Evolutionary conservation across 2,329 filamentous ascomycete species (phyloP).

Genomic region (Colletotrichum graminicola): DNA sequence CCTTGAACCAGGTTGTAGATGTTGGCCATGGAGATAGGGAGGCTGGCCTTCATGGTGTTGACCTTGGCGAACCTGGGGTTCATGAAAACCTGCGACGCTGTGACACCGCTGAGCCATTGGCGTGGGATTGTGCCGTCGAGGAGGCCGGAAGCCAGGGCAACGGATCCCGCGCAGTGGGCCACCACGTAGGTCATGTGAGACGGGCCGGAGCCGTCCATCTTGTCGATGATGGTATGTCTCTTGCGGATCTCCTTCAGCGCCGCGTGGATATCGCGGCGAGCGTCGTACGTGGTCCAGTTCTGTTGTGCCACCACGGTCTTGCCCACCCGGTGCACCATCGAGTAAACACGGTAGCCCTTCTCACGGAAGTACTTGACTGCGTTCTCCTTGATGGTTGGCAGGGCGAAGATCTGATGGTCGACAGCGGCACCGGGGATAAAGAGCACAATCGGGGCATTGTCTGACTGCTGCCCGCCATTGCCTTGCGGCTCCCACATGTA

Average conservation of each 20-base stretch:
- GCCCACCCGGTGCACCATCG: slow-evolving; percentile 70
- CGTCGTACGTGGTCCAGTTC: slow-evolving; percentile 70
- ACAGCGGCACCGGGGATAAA: slow-evolving; percentile 73
- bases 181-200: slow-evolving; percentile 65
- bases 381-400: slow-evolving; percentile 72
- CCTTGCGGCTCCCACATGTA: slow-evolving; percentile 67
- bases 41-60: slow-evolving; percentile 68
- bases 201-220: slow-evolving; percentile 41
- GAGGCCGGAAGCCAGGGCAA: slow-evolving; percentile 68
- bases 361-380: slow-evolving; percentile 72
- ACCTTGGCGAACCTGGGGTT: slow-evolving; percentile 68
- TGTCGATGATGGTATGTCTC: slow-evolving; percentile 44
- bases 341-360: slow-evolving; percentile 71
- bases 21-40: slow-evolving; percentile 62
- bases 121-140: slow-evolving; percentile 71
- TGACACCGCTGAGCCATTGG: slow-evolving; percentile 69
- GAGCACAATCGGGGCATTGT: slow-evolving; percentile 62
- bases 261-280: slow-evolving; percentile 69
- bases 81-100: slow-evolving; percentile 73
- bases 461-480: slow-evolving; percentile 47
- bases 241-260: slow-evolving; percentile 65
- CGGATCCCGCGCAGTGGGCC: slow-evolving; percentile 74
- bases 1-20: slow-evolving; percentile 63
- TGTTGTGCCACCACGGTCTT: slow-evolving; percentile 62
- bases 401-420: slow-evolving; percentile 72